Base-by-base conservation (phyloP, 1,284 basidiomycete species). In the Trichosporon faecale region DNA sequence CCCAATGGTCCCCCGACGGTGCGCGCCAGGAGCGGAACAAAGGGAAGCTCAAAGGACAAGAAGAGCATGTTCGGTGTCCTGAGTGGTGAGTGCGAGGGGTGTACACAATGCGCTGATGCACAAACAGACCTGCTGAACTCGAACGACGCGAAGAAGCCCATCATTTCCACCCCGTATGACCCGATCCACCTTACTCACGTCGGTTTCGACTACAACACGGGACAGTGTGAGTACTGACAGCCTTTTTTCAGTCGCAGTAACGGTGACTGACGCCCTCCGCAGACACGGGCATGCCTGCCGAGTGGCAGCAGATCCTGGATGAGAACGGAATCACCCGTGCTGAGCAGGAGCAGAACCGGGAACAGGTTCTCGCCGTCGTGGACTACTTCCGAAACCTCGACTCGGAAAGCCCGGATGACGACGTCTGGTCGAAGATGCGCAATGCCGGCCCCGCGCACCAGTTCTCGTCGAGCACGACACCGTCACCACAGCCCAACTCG, bases 101-200 rank as follows among this genome's bases (percentile, higher is more conserved):
- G 18, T 9, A 29, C 16, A 5, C 33, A 44, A 21, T n/a, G 11
- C 33, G 21, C 52, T 69, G 64, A 60, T 37, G 23, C 35, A 29
- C 37, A 16, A 31, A 16, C 73, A 86, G 92, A 93, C 76, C 89
- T 95, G 75, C 89, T 95, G 79, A 87, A 88, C 64, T 87, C 88
- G 65, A 88, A 88, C 70, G 66, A 57, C 35, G 63, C 65, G 60
- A 73, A 73, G 68, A 69, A 65, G 55, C 91, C 91, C 21, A 94
- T 97, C 84, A 99, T 99, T 85, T 95, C 93, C 76, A 97, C 94
- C 2, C 96, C 87, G 0, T 99, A 98, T 82, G 97, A 99, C 83
- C 97, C 97, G n/a, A 95, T 99, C 49, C 97, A 99, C 85, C 90
- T 99, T 76, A 99, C 96, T 0, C 97, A 99, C 80, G 97, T 99